These are phyloP conservation scores for Cladosporium halotolerans DNA, from an alignment of 2,329 filamentous ascomycete genomes.

Conservation along the genomic window DNA sequence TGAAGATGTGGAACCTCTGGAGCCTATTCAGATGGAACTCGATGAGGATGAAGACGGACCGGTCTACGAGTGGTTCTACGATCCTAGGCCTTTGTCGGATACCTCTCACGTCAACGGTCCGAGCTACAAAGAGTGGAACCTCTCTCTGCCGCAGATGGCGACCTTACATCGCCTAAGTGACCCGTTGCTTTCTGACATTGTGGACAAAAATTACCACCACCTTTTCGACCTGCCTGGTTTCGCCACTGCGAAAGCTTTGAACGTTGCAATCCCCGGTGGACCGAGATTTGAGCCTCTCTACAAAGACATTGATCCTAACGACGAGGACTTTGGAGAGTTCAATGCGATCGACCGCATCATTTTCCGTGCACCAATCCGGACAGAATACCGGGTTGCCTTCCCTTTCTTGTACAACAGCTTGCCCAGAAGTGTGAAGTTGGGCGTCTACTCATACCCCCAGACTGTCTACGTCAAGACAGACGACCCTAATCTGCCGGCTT, in stretches of 20 bases:
- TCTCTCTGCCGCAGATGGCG: slow-evolving; percentile 91
- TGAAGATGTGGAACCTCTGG: slow-evolving; percentile 92
- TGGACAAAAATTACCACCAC: slow-evolving; percentile 96
- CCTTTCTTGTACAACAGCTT: slow-evolving; percentile 95
- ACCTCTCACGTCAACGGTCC: slow-evolving; percentile 92
- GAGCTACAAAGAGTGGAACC: slow-evolving; percentile 94
- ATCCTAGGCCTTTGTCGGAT: slow-evolving; percentile 83
- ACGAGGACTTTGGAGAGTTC: slow-evolving; percentile 98
- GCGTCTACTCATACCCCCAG: slow-evolving; percentile 92
- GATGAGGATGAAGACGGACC: slow-evolving; percentile 88
- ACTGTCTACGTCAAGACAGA: slow-evolving; percentile 84
- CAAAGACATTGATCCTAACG: slow-evolving; percentile 97
- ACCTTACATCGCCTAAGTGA: slow-evolving; percentile 87
- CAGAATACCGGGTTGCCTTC: slow-evolving; percentile 90
- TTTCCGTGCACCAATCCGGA: slow-evolving; percentile 89
- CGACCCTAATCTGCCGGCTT: slow-evolving; percentile 83
- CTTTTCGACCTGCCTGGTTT: slow-evolving; percentile 95
- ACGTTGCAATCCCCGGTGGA: slow-evolving; percentile 94
- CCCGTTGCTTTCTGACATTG: slow-evolving; percentile 81
- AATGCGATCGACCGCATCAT: slow-evolving; percentile 99
- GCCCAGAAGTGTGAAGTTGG: slow-evolving; percentile 84
- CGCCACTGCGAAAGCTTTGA: slow-evolving; percentile 90
- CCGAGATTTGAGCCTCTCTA: slow-evolving; percentile 95
- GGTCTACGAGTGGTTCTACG: slow-evolving; percentile 96
- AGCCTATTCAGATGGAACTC: slow-evolving; percentile 97